Evolutionary conservation across 352 stramenopile species (phyloP), one percentile per base, ranked within the genome.

Genomic region (Globisporangium echinulatum): DNA sequence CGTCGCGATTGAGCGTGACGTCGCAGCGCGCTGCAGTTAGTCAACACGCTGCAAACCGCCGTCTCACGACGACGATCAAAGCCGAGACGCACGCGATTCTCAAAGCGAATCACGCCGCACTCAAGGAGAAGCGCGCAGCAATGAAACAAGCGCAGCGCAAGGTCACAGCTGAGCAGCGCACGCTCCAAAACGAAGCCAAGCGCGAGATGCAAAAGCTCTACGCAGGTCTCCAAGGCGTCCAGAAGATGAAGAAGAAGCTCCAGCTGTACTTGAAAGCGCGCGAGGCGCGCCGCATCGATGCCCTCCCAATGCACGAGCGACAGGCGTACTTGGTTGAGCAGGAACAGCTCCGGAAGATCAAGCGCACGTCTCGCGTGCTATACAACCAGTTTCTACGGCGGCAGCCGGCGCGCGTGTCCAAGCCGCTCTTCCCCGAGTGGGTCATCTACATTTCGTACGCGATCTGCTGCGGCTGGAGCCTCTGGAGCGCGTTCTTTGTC

Each of bases 361-460:
- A 72, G 48, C 62, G 75, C n/a, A 82, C 70, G 36, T 87, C 82
- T 11, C 69, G 74, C 17, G n/a, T 89, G 54, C 68, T 91, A 37
- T 91, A 91, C 70, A 91, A 88, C 52, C 67, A 74, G 33, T 87
- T 89, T 56, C 53, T 91, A 37, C 66, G 79, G 1, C 71, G 77
- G 0, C 75, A 85, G 46, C 74, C 82, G 8, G 72, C 75, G 15
- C 71, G 73, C 7, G 43, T 83, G 36, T 49, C 71, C 1, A 77
- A 77, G 52, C 82, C 82, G 7, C 49, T 91, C 8, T 89, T 91
- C 63, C 82, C 82, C 2, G 75, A 79, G 61, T 91, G 79, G 79
- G 79, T 91, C 11, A 70, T 88, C 14, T 86, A 89, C 66, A 60
- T 89, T 33, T 86, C 79, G 58, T 89, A 88, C 53, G 66, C 61